phyloP scores from a whole-genome alignment of 768 basidiomycete species.

The Leccinum ochraceum region DNA sequence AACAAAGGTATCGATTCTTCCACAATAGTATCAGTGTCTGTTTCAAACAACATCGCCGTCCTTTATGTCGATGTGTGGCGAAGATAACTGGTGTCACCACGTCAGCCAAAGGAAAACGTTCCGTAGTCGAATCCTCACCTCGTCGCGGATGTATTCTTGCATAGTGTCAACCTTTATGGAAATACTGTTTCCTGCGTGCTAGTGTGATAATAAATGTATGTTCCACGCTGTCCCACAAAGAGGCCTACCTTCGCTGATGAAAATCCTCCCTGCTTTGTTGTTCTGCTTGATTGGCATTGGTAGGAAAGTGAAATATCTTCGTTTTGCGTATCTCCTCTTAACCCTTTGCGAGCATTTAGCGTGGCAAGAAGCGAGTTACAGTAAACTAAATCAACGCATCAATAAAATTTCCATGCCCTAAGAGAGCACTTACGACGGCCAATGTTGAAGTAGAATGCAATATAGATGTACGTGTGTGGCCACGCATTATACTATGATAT shows the following conservation, averaged over 20 bases:
- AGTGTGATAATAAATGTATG: neutral
- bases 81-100: neutral
- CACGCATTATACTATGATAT: conserved; percentile 45
- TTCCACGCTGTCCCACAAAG: neutral
- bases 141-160: conserved; percentile 49
- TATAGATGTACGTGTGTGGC: conserved; percentile 53
- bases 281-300: conserved; percentile 1
- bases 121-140: conserved; percentile 15
- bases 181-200: conserved; percentile 45
- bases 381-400: conserved; percentile 42
- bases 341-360: conserved; percentile 53
- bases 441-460: conserved; percentile 60
- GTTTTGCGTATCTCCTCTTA: conserved; percentile 32
- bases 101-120: neutral
- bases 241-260: conserved; percentile 7
- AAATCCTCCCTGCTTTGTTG: neutral
- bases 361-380: conserved; percentile 63
- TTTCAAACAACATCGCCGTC: conserved; percentile 7
- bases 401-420: neutral
- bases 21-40: neutral
- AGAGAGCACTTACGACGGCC: conserved; percentile 50
- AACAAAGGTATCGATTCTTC: neutral
- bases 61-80: conserved; percentile 11
- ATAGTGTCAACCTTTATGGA: conserved; percentile 68
- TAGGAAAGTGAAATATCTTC: conserved; percentile 22